Base-by-base conservation (phyloP, 75 land plant genomes). In the Selaginella tamariscina region DNA sequence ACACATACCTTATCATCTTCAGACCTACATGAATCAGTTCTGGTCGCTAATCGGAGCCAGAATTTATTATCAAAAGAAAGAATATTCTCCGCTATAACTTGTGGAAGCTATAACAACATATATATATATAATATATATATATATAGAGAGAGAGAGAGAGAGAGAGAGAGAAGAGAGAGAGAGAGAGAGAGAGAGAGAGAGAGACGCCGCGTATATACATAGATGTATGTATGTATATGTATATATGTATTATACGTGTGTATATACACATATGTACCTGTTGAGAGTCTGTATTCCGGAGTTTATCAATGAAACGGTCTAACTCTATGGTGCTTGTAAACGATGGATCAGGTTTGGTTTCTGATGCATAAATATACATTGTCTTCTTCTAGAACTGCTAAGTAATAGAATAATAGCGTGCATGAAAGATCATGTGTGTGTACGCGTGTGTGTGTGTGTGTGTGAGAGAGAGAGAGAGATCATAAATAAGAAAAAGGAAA, bases 21-120 rank as follows among this genome's bases (percentile, higher is more conserved):
- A 2, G 94, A 86, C 56, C 77, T 74, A 77, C 89, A 88, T 20
- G 84, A 78, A 27, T 92, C 94, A 22, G 86, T 80, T 70, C 97
- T 77, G 55, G 94, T 85, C 56, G 97, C 97, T 66, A 92, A 80
- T 5, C 97, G 79, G 32, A 92, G 75, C 97, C 97, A 92, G 72
- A 92, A 92, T 18, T 73, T 63, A 64, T 83, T 80, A 80, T 88
- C 81, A 72, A 92, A 88, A 54, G 89, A 84, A 31, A 92, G 75
- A 32, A 92, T 70, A 78, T 92, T 92, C 77, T 92, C 87, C 18
- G 81, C 86, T n/a, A 88, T 87, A 56, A 86, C 77, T 75, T 82
- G 71, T 55, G 82, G 82, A 70, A 92, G 83, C 94, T 92, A 91
- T 13, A 56, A 49, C 32, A 24, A 71, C 30, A n/a, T 28, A 31